These are phyloP conservation scores for Mucor plumbeus DNA, from an alignment of 371 early-diverging fungal species.

Conservation along the genomic window DNA sequence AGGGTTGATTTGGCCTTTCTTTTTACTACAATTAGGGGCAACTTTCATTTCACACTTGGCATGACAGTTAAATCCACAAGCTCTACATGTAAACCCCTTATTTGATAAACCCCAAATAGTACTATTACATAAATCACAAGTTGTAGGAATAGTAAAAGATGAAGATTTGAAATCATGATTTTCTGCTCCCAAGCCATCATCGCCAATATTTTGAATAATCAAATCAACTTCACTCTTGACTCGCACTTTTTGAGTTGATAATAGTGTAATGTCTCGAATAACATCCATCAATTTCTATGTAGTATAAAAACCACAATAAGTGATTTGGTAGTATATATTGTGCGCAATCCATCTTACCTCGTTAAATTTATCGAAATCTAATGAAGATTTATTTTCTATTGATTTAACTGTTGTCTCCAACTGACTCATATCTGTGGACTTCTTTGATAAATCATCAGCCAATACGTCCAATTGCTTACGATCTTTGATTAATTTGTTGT, in stretches of 20 bases:
- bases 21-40: conserved; percentile 72
- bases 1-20: conserved; percentile 64
- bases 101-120: conserved; percentile 81
- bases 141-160: conserved; percentile 81
- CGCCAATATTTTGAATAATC: conserved; percentile 67
- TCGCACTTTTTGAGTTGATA: conserved; percentile 57
- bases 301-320: neutral
- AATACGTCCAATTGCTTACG: conserved; percentile 49
- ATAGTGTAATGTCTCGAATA: conserved; percentile 52
- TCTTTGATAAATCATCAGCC: conserved; percentile 53
- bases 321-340: neutral
- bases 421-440: conserved; percentile 30
- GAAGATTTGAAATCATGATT: conserved; percentile 76
- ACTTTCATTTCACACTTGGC: conserved; percentile 89
- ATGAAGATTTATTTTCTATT: conserved; percentile 30
- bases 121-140: conserved; percentile 78
- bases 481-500: conserved; percentile 67
- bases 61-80: conserved; percentile 87
- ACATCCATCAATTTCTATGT: conserved; percentile 54
- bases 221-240: conserved; percentile 62
- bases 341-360: conserved; percentile 29
- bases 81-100: conserved; percentile 78
- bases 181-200: conserved; percentile 52
- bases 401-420: conserved; percentile 26
- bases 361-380: conserved; percentile 40